phyloP scores from a whole-genome alignment of 2,329 filamentous ascomycete genomes.

The Pleoardoris graminearum region DNA sequence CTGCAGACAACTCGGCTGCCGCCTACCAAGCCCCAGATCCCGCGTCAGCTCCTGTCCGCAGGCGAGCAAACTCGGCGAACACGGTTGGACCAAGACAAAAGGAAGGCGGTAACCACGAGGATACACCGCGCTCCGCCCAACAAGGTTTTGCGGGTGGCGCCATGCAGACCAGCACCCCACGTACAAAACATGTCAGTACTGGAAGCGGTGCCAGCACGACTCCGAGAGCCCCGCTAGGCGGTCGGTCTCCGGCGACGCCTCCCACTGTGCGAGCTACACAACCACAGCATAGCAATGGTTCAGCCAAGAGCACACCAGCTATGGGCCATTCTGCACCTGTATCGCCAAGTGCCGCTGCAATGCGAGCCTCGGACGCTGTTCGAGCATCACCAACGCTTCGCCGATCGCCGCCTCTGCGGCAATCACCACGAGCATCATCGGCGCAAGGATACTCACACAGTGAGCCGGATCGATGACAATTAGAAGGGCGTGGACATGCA shows the following conservation, averaged over 20 bases:
- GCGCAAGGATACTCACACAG: constrained; percentile 31
- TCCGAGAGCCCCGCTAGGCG: constrained; percentile 35
- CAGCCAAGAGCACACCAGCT: constrained; percentile 30
- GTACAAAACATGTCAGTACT: constrained; percentile 32
- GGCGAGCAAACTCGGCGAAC: constrained; percentile 34
- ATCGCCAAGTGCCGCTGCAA: constrained; percentile 36
- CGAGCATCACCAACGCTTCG: constrained; percentile 35
- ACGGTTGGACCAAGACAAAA: constrained; percentile 28
- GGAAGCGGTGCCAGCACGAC: constrained; percentile 41
- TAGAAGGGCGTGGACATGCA: constrained; percentile 36
- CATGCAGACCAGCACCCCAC: constrained; percentile 40
- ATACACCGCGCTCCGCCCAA: constrained; percentile 29
- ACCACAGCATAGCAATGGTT: constrained; percentile 33
- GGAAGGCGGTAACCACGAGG: constrained; percentile 28
- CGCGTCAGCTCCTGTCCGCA: constrained; percentile 25
- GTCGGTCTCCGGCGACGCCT: constrained; percentile 38
- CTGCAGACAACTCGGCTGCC: constrained; percentile 33
- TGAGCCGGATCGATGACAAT: constrained; percentile 36
- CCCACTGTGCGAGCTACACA: constrained; percentile 37
- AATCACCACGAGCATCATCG: constrained; percentile 35
- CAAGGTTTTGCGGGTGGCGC: constrained; percentile 30
- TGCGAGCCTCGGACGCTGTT: constrained; percentile 29
- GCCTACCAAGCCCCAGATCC: constrained; percentile 23
- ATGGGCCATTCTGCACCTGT: constrained; percentile 30
- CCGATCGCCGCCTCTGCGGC: constrained; percentile 35